Percentiles rank a stretch among this genome's conserved stretches.
Conservation (phyloP, 352 stramenopile species). For the Globisporangium barbulae region DNA sequence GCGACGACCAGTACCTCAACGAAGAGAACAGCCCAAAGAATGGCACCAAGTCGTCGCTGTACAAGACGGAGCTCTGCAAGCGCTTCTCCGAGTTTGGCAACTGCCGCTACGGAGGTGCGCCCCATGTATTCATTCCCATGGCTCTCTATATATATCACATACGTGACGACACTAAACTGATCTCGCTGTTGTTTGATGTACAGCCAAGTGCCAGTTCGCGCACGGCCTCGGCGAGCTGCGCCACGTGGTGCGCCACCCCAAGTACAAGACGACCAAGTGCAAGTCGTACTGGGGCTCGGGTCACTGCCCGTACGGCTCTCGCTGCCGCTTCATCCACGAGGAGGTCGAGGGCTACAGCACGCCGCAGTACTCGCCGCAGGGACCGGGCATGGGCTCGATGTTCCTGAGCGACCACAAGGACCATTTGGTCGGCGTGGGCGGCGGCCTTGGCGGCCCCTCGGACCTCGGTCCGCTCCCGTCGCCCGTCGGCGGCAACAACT, state of each 20-base stretch:
- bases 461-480: slow-evolving; percentile 22
- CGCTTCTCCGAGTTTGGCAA: slow-evolving; percentile 85
- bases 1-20: slow-evolving; percentile 64
- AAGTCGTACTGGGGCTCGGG: slow-evolving; percentile 90
- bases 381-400: slow-evolving; percentile 37
- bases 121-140: not conserved
- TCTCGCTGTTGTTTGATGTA: not conserved
- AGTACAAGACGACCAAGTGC: slow-evolving; percentile 92
- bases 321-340: slow-evolving; percentile 89
- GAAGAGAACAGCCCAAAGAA: slow-evolving; percentile 85
- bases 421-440: slow-evolving; percentile 23
- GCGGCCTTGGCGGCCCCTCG: slow-evolving; percentile 30
- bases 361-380: slow-evolving; percentile 52
- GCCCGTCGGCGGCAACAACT: slow-evolving; percentile 29
- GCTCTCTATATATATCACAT: not conserved
- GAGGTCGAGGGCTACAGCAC: slow-evolving; percentile 59
- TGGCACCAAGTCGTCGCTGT: slow-evolving; percentile 81
- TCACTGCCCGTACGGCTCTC: slow-evolving; percentile 82
- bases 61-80: slow-evolving; percentile 89
- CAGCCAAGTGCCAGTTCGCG: slow-evolving; percentile 87
- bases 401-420: slow-evolving; percentile 61
- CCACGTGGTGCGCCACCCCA: slow-evolving; percentile 83
- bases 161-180: not conserved
- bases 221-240: slow-evolving; percentile 77
- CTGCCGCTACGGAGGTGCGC: slow-evolving; percentile 78